Evolutionary conservation across 1,284 basidiomycete species (phyloP).

Genomic region (Ceratobasidium sp.): DNA sequence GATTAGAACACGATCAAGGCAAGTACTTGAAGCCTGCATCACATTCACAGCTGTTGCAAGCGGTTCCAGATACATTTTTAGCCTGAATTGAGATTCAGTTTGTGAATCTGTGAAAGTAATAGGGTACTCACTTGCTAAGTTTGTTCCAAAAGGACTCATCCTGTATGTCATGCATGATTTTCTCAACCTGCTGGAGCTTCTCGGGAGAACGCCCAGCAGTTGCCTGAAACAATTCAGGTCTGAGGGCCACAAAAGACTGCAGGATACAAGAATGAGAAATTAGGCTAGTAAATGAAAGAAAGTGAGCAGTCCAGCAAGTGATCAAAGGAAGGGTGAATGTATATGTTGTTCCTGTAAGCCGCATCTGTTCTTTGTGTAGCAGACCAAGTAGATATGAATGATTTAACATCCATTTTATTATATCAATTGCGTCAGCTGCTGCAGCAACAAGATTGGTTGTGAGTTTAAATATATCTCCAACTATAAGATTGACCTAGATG

Average conservation of each 20-base stretch:
- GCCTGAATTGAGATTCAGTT: constrained; percentile 40
- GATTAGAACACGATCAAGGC: constrained; percentile 51
- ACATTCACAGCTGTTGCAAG: constrained; percentile 53
- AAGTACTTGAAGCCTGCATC: constrained; percentile 49
- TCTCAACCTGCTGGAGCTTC: not conserved
- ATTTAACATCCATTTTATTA: constrained; percentile 7
- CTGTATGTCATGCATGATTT: not conserved
- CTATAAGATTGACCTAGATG: constrained; percentile 19
- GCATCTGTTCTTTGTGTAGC: constrained; percentile 5
- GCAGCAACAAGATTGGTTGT: not conserved
- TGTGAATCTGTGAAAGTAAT: not conserved
- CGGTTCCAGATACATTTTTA: constrained; percentile 50
- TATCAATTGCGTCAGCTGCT: not conserved
- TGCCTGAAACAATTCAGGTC: not conserved
- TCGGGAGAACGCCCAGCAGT: not conserved
- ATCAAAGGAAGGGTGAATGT: constrained; percentile 2
- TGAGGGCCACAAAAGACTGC: not conserved
- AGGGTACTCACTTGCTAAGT: not conserved
- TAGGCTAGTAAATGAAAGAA: not conserved
- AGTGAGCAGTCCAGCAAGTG: constrained; percentile 17
- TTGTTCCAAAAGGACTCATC: not conserved
- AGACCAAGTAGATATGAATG: constrained; percentile 15
- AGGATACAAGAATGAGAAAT: not conserved
- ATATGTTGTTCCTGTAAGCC: not conserved
- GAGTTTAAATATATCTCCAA: constrained; percentile 9